Conservation (phyloP, 2,329 filamentous ascomycete species). For the Plenodomus tracheiphilus region DNA sequence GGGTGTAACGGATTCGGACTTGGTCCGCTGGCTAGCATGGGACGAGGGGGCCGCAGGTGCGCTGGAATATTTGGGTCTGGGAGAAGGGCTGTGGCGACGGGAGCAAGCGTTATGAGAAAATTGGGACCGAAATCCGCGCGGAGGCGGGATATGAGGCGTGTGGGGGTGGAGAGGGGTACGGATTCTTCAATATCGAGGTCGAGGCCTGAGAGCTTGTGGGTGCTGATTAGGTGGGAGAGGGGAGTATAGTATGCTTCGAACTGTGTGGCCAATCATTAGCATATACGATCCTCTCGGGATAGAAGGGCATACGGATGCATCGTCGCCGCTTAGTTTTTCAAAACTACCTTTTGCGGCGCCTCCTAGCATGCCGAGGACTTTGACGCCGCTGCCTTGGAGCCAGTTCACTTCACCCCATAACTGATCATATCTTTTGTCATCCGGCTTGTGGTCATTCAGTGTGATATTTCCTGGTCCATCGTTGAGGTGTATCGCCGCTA, state of each 20-base stretch:
- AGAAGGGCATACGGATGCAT: constrained; percentile 31
- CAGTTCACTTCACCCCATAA: constrained; percentile 78
- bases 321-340: constrained; percentile 48
- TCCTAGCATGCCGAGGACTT: constrained; percentile 83
- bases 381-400: constrained; percentile 74
- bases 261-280: constrained; percentile 27
- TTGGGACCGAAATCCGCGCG: constrained; percentile 65
- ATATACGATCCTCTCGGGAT: not conserved
- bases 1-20: constrained; percentile 40
- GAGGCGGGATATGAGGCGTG: constrained; percentile 53
- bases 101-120: constrained; percentile 81
- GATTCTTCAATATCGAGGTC: constrained; percentile 64
- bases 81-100: constrained; percentile 76
- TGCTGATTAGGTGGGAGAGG: constrained; percentile 65
- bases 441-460: constrained; percentile 77
- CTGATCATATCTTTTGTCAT: constrained; percentile 67
- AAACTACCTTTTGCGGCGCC: constrained; percentile 80
- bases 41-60: constrained; percentile 33
- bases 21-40: constrained; percentile 31
- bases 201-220: constrained; percentile 50
- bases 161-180: constrained; percentile 68
- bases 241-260: constrained; percentile 78
- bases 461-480: constrained; percentile 66
- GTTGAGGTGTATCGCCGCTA: constrained; percentile 86
- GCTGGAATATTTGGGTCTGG: constrained; percentile 42